phyloP scores from a whole-genome alignment of 129 eudicot species.

The Tagetes erecta region DNA sequence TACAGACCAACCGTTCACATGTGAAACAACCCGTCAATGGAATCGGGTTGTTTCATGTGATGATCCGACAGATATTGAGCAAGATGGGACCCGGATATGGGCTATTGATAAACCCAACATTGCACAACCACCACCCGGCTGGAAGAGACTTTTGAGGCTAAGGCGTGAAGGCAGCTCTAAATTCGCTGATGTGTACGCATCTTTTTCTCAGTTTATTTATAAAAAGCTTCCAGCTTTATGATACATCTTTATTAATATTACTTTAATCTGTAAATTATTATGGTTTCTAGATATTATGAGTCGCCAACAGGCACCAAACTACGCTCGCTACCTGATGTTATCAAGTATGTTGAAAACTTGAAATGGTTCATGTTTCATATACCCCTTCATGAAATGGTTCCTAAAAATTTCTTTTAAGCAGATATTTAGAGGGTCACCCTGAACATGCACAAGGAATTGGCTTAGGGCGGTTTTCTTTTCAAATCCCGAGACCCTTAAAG shows the following conservation, averaged over 20 bases:
- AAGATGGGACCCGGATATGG: slow-evolving; percentile 90
- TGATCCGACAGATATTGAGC: slow-evolving; percentile 70
- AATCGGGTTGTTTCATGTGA: slow-evolving; percentile 72
- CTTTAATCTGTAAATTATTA: neutral
- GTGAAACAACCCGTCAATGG: slow-evolving; percentile 87
- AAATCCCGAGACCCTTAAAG: slow-evolving; percentile 72
- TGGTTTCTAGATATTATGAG: slow-evolving; percentile 64
- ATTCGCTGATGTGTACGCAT: slow-evolving; percentile 88
- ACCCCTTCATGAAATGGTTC: no score
- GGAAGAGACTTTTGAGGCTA: slow-evolving; percentile 76
- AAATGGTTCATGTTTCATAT: no score
- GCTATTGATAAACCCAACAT: slow-evolving; percentile 94
- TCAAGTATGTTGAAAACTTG: slow-evolving; percentile 36
- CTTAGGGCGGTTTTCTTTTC: slow-evolving; percentile 68
- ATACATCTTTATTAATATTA: neutral
- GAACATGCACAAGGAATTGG: slow-evolving; percentile 48
- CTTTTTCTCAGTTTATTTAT: neutral
- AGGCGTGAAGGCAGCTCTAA: slow-evolving; percentile 78
- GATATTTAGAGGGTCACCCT: slow-evolving; percentile 62
- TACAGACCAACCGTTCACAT: slow-evolving; percentile 64
- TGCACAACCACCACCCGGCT: slow-evolving; percentile 89
- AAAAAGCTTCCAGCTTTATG: slow-evolving; percentile 17
- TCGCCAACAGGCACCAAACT: slow-evolving; percentile 81
- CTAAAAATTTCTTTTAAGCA: slow-evolving; percentile 23
- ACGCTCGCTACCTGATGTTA: slow-evolving; percentile 78